A percentile compares a stretch with the other conserved stretches of the same genome.
Conservation (phyloP, 257 asterid genomes). For the Capsicum pubescens region DNA sequence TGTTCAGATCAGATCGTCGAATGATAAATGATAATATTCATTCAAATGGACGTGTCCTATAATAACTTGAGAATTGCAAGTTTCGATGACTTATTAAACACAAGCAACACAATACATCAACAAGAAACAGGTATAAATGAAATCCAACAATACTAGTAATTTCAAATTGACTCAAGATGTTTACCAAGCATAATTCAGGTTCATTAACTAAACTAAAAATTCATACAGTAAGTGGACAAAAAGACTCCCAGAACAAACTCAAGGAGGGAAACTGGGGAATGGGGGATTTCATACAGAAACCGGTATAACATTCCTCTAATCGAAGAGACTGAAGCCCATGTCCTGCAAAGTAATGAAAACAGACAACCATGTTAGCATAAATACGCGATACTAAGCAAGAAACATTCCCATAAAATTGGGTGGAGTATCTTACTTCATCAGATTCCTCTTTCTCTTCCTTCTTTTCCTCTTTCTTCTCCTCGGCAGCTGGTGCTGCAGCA, state of each 20-base stretch:
- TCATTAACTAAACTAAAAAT: slow-evolving; percentile 13
- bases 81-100: background rate
- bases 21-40: no score
- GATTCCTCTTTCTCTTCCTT: slow-evolving; percentile 30
- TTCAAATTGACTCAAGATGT: background rate
- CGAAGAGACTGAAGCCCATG: slow-evolving; percentile 30
- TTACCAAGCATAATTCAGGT: background rate
- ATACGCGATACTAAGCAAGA: background rate
- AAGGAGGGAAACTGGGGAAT: background rate
- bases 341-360: slow-evolving; percentile 24
- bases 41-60: no score
- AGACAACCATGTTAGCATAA: background rate
- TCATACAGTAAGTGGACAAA: background rate
- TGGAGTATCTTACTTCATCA: slow-evolving; percentile 17
- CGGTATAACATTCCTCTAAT: background rate
- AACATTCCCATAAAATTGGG: background rate
- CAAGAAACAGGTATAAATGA: background rate
- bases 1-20: no score
- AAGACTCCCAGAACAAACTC: slow-evolving; percentile 1
- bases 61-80: background rate
- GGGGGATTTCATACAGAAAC: background rate
- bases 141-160: slow-evolving; percentile 17
- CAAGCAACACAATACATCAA: background rate
- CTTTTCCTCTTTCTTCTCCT: slow-evolving; percentile 17
- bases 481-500: slow-evolving; percentile 28